A percentile compares a stretch with the other conserved stretches of the same genome.
Evolutionary conservation across 306 rosid species (phyloP).

Genomic region (Amphicarpaea edgeworthii): DNA sequence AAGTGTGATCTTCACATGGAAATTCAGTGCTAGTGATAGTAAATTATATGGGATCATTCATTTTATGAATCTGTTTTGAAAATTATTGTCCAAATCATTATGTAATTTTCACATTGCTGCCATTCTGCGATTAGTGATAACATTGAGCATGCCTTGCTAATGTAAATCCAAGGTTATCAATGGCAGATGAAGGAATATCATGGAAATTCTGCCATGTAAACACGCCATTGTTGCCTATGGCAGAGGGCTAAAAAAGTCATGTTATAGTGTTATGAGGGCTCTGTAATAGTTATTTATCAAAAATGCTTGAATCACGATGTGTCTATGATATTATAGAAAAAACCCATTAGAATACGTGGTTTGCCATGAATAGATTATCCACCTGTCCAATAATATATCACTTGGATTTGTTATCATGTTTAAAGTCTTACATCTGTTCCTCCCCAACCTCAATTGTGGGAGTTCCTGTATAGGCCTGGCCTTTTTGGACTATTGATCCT

Average conservation of each 20-base stretch:
- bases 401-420: neutral
- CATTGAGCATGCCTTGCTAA: slow-evolving; percentile 3
- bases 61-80: slow-evolving; percentile 13
- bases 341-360: neutral
- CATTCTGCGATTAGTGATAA: neutral
- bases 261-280: too few relatives aligned
- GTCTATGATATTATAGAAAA: neutral
- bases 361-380: neutral
- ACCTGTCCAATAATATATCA: neutral
- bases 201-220: too few relatives aligned
- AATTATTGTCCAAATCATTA: slow-evolving; percentile 4
- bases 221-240: too few relatives aligned
- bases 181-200: too few relatives aligned
- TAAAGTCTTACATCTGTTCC: neutral
- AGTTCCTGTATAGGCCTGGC: neutral
- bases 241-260: too few relatives aligned
- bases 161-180: neutral
- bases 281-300: too few relatives aligned
- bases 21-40: neutral
- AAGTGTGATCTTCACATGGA: slow-evolving; percentile 2
- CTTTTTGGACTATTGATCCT: neutral
- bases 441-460: neutral
- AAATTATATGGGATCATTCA: neutral
- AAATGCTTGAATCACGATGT: neutral
- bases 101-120: slow-evolving; percentile 18